These are phyloP conservation scores for Penicillium sp. DNA, from an alignment of 2,329 filamentous ascomycete species.

Conservation along the genomic window DNA sequence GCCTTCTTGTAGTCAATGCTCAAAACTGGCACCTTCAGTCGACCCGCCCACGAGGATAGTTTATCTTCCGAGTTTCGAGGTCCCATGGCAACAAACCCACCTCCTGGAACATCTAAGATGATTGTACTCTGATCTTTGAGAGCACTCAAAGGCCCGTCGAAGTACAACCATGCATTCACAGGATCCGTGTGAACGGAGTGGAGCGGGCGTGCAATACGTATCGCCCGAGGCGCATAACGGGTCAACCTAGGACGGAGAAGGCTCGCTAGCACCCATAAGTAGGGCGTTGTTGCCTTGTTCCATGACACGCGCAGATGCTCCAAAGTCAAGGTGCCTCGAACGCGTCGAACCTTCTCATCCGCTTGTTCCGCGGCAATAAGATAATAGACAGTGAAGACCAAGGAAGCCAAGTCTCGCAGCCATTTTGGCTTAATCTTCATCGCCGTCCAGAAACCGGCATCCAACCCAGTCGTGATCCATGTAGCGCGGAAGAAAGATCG, in stretches of 20 bases:
- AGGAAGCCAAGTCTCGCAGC: constrained; percentile 75
- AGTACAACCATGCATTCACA: constrained; percentile 87
- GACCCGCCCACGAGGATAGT: constrained; percentile 85
- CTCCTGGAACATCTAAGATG: constrained; percentile 86
- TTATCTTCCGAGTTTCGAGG: constrained; percentile 95
- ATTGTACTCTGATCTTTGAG: constrained; percentile 73
- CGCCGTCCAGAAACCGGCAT: constrained; percentile 97
- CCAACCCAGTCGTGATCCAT: constrained; percentile 91
- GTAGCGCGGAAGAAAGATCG: constrained; percentile 91
- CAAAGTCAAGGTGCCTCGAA: constrained; percentile 79
- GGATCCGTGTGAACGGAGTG: constrained; percentile 81
- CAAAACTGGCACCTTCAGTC: constrained; percentile 80
- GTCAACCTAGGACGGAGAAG: constrained; percentile 76
- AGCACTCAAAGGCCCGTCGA: constrained; percentile 78
- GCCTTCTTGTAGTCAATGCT: constrained; percentile 90
- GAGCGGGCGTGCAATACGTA: constrained; percentile 77
- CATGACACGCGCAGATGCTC: constrained; percentile 90
- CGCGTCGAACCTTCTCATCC: constrained; percentile 92
- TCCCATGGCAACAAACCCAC: constrained; percentile 95
- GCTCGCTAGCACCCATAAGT: constrained; percentile 69
- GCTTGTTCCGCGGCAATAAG: constrained; percentile 88
- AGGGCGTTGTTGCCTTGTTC: constrained; percentile 92
- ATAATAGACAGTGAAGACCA: constrained; percentile 87
- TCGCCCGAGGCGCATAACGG: constrained; percentile 73
- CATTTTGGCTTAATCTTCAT: constrained; percentile 85